phyloP scores from a whole-genome alignment of 2,329 filamentous ascomycete species.

The Cladosporium austrohemisphaericum region DNA sequence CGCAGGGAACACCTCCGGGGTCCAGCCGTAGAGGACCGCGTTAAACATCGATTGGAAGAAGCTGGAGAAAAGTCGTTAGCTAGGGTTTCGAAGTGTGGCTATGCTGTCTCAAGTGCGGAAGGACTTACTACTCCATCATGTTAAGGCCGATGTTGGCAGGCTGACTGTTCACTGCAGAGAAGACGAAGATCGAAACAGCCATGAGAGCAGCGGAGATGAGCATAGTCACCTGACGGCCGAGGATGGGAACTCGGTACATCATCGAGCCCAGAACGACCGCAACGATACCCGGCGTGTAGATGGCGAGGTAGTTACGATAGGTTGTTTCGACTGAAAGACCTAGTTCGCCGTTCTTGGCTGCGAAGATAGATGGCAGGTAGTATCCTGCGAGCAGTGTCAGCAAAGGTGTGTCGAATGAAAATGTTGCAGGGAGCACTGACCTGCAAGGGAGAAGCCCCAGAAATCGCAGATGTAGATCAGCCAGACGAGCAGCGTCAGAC shows the following conservation, averaged over 20 bases:
- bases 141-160: constrained; percentile 49
- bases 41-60: constrained; percentile 54
- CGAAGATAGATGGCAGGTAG: constrained; percentile 50
- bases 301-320: constrained; percentile 54
- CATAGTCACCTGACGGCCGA: constrained; percentile 47
- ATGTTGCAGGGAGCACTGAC: constrained; percentile 22
- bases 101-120: not conserved
- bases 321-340: constrained; percentile 45
- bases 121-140: constrained; percentile 44
- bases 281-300: constrained; percentile 51
- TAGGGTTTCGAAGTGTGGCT: not conserved
- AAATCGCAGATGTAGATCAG: constrained; percentile 51
- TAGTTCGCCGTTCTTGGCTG: constrained; percentile 49
- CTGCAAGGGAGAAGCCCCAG: constrained; percentile 49
- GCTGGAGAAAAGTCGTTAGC: not conserved
- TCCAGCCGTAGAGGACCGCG: constrained; percentile 51
- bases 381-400: constrained; percentile 31
- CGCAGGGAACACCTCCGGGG: constrained; percentile 51
- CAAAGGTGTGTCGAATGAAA: not conserved
- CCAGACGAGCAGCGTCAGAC: constrained; percentile 48
- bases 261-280: constrained; percentile 50
- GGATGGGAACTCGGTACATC: constrained; percentile 44
- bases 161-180: constrained; percentile 43
- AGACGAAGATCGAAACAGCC: constrained; percentile 45
- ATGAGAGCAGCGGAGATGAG: constrained; percentile 42